Evolutionary conservation across 2,329 filamentous ascomycete genomes (phyloP).

Genomic region (Neurospora sp.): DNA sequence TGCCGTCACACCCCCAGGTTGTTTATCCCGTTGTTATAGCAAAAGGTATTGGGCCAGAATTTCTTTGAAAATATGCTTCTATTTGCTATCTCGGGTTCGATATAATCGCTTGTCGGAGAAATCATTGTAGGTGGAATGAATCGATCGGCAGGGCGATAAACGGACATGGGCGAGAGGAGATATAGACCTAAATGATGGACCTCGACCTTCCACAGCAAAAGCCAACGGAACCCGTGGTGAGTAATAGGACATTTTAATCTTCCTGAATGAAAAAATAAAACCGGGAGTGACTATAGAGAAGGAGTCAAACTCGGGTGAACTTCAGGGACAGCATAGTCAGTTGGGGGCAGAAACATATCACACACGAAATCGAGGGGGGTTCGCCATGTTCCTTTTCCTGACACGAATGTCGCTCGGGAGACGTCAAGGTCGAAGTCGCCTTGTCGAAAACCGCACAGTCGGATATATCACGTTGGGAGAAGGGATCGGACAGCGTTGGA

Average conservation of each 20-base stretch:
- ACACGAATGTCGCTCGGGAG: neutral
- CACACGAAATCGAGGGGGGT: neutral
- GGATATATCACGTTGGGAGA: neutral
- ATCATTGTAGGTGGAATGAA: neutral
- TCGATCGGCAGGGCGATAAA: neutral
- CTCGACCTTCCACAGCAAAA: conserved; percentile 48
- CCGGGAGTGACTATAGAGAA: conserved; percentile 47
- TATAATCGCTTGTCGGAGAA: neutral
- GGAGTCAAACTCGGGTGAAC: conserved; percentile 71
- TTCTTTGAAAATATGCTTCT: neutral
- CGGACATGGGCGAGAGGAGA: conserved; percentile 11
- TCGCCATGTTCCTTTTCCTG: neutral
- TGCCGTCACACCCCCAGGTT: too few relatives aligned
- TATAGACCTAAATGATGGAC: conserved; percentile 65
- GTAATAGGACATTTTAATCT: conserved; percentile 56
- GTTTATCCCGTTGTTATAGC: too few relatives aligned
- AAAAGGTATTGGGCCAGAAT: too few relatives aligned
- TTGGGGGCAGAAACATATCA: neutral
- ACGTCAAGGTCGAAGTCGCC: neutral
- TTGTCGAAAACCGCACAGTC: neutral
- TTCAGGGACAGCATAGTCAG: conserved; percentile 39
- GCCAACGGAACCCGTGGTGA: conserved; percentile 54
- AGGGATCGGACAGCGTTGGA: neutral
- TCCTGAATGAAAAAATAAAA: conserved; percentile 60
- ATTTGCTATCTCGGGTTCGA: neutral